Evolutionary conservation across 257 asterid species (phyloP), one percentile per base, ranked within the genome.

Genomic region (Anisodus tanguticus): DNA sequence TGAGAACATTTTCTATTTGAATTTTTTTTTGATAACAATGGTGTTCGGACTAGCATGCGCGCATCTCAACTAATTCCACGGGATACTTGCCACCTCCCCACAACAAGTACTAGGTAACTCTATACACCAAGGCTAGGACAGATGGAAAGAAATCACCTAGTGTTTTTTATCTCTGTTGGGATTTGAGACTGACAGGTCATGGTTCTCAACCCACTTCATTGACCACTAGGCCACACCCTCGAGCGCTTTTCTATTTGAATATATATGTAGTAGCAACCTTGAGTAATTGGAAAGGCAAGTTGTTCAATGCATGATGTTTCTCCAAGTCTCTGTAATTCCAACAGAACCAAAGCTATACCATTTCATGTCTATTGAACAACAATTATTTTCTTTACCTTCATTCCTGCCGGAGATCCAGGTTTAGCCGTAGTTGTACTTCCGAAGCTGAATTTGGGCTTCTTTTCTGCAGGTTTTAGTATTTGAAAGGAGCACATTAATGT

Each of bases 401-500:
- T 3, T 41, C 86, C 84, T 1, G 82, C 51, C 12, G 84, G 81
- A 69, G 85, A 72, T 68, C 87, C 87, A 0, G 87, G 63, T 68
- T 87, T 87, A 62, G 88, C 57, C 11, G 86, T 51, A 76, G 88
- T 43, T 58, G 85, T 82, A 79, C 86, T 87, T 53, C 90, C 90
- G 19, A 87, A 87, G 59, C 51, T 49, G 49, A 70, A 83, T 80
- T 80, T 87, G 43, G 83, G 35, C 81, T 85, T 87, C 90, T 85
- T 87, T 17, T 87, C 90, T 0, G 88, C 88, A 62, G 90, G 90
- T 79, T 87, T 87, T 87, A 87, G 41, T 83, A 87, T 87, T 83
- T 87, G 90, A 53, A 87, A 87, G 85, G 90, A 87, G 86, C 90
- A 87, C 90, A 87, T 85, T 72, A 87, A 82, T 10, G 88, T 87